Percentiles rank a stretch among this genome's conserved stretches.
Evolutionary conservation across 2,329 filamentous ascomycete species (phyloP).

Genomic region (Leptographium radiaticola): DNA sequence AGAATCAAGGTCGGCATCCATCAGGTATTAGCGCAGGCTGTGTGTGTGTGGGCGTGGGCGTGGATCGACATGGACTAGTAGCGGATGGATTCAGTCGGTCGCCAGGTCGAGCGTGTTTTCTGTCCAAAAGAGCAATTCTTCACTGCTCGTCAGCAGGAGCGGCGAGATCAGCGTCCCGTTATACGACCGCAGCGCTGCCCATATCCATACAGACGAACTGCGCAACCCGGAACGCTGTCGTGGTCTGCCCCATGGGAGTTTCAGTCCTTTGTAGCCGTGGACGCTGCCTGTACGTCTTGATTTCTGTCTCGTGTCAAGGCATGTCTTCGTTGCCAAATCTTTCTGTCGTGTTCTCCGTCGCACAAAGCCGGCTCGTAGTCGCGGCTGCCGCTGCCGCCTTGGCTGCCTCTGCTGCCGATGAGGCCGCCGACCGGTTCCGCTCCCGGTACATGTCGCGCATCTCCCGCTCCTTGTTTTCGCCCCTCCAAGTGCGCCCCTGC

Average conservation of each 20-base stretch:
- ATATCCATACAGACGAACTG: constrained; percentile 1
- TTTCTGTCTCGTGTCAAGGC: too few relatives aligned
- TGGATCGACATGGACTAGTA: constrained; percentile 3
- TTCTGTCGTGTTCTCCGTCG: too few relatives aligned
- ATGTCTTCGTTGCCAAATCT: too few relatives aligned
- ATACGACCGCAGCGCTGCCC: constrained; percentile 1
- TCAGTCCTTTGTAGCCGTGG: too few relatives aligned
- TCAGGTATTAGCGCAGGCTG: constrained; percentile 3
- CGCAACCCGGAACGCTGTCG: constrained; percentile 1
- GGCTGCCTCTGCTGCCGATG: constrained; percentile 1
- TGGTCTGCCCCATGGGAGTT: too few relatives aligned
- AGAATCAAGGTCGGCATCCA: constrained; percentile 4
- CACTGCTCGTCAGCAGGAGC: constrained; percentile 1
- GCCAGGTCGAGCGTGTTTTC: constrained; percentile 5
- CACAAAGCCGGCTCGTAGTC: background rate
- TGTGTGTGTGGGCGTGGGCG: constrained; percentile 1
- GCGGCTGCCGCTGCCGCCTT: constrained; percentile 1
- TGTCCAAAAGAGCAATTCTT: constrained; percentile 3
- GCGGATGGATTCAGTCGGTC: constrained; percentile 3
- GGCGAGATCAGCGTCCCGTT: constrained; percentile 2
- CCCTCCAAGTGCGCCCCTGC: constrained; percentile 36
- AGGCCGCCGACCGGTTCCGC: constrained; percentile 5
- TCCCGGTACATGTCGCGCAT: constrained; percentile 7
- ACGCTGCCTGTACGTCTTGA: too few relatives aligned
- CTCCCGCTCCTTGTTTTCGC: constrained; percentile 18